Conservation (phyloP, 2,329 filamentous ascomycete genomes). For the Mollisia scopiformis region DNA sequence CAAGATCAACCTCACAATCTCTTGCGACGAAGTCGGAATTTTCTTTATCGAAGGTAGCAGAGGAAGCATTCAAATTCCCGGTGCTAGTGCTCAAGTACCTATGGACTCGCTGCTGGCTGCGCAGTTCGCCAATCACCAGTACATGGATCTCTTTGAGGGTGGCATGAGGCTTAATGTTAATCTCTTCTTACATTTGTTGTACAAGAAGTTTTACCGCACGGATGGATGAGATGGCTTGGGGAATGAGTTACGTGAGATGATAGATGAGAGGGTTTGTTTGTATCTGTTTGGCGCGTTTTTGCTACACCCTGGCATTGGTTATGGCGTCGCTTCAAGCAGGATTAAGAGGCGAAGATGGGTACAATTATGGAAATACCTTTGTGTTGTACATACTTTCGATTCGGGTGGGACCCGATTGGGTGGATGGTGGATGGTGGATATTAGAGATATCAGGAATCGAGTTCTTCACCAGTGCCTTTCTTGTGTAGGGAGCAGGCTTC, state of each 20-base stretch:
- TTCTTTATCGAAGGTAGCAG: slow-evolving; percentile 91
- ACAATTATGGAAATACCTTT: slow-evolving; percentile 15
- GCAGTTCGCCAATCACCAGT: slow-evolving; percentile 96
- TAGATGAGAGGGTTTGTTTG: slow-evolving; percentile 16
- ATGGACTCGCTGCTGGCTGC: slow-evolving; percentile 94
- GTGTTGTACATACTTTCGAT: slow-evolving; percentile 33
- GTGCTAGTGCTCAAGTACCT: slow-evolving; percentile 83
- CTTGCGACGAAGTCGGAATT: slow-evolving; percentile 89
- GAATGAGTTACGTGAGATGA: slow-evolving; percentile 10
- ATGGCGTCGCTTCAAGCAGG: slow-evolving; percentile 27
- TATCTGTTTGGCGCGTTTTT: slow-evolving; percentile 10
- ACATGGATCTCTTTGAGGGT: slow-evolving; percentile 91
- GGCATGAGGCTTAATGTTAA: slow-evolving; percentile 92
- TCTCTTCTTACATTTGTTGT: slow-evolving; percentile 91
- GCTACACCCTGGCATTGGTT: slow-evolving; percentile 26
- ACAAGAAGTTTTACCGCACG: slow-evolving; percentile 96
- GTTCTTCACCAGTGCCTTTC: no score
- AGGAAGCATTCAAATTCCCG: slow-evolving; percentile 94
- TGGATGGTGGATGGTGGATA: slow-evolving; percentile 14
- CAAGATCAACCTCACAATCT: slow-evolving; percentile 91
- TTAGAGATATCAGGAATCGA: slow-evolving; percentile 27
- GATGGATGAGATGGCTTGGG: slow-evolving; percentile 40
- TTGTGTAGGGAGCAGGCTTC: no score
- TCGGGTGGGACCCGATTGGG: slow-evolving; percentile 17
- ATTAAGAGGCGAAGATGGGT: slow-evolving; percentile 11